phyloP scores from a whole-genome alignment of 2,329 filamentous ascomycete genomes.

The Clonostachys rosea region DNA sequence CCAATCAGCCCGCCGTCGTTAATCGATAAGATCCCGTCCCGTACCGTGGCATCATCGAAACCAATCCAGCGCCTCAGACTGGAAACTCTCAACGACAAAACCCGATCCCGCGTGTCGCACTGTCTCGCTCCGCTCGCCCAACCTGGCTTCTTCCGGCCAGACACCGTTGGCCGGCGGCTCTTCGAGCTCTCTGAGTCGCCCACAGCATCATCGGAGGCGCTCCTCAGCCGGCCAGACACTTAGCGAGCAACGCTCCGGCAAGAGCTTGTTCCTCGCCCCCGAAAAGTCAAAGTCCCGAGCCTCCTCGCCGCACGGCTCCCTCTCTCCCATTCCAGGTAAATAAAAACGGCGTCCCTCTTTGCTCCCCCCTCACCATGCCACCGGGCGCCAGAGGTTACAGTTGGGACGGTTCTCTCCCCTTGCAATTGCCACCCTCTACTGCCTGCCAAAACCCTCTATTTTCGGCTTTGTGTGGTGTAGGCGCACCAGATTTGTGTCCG shows the following conservation, averaged over 20 bases:
- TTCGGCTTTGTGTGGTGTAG: neutral
- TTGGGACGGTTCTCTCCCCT: neutral
- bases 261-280: slow-evolving; percentile 17
- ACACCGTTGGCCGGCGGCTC: slow-evolving; percentile 39
- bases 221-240: slow-evolving; percentile 36
- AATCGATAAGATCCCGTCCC: no score
- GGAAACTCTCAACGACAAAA: no score
- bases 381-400: neutral
- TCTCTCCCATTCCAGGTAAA: slow-evolving; percentile 55
- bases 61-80: no score
- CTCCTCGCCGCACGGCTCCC: slow-evolving; percentile 12
- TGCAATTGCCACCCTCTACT: neutral
- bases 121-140: no score
- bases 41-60: no score
- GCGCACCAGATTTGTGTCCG: neutral
- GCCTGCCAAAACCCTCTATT: neutral
- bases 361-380: slow-evolving; percentile 1
- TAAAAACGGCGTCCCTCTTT: slow-evolving; percentile 9
- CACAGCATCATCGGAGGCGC: slow-evolving; percentile 40
- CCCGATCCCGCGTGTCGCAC: no score
- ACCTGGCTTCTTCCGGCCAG: neutral
- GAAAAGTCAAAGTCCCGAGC: slow-evolving; percentile 8
- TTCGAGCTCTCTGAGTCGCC: slow-evolving; percentile 48
- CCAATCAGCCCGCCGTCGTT: no score
- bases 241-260: slow-evolving; percentile 20